phyloP scores from a whole-genome alignment of 148 eudicot species.

The Heliamphora exappendiculata region DNA sequence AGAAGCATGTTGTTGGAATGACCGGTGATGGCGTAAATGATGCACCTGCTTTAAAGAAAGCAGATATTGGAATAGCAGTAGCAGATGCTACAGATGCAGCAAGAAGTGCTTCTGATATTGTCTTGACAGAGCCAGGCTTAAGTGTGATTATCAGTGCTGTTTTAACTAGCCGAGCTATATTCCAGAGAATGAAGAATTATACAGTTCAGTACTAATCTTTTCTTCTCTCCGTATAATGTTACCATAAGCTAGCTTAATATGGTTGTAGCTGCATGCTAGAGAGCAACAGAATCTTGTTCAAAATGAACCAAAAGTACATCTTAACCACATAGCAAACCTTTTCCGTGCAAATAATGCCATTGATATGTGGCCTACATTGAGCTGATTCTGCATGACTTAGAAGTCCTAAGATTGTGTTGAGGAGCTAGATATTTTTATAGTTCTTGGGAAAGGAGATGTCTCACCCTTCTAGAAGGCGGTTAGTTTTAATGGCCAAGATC shows the following conservation, averaged over 20 bases:
- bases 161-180: slow-evolving; percentile 69
- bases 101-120: slow-evolving; percentile 63
- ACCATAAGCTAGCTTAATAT: neutral
- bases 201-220: slow-evolving; percentile 30
- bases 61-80: slow-evolving; percentile 75
- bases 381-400: neutral
- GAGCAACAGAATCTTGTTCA: neutral
- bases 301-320: slow-evolving; percentile 2
- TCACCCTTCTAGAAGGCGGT: too few species aligned
- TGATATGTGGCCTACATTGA: neutral
- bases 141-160: slow-evolving; percentile 67
- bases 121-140: slow-evolving; percentile 72
- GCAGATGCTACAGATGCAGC: slow-evolving; percentile 78
- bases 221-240: neutral
- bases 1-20: slow-evolving; percentile 66
- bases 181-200: slow-evolving; percentile 74
- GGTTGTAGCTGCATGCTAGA: neutral
- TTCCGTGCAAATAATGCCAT: neutral
- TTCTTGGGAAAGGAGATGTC: neutral
- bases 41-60: slow-evolving; percentile 77
- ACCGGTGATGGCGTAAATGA: slow-evolving; percentile 77
- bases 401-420: neutral
- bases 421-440: neutral
- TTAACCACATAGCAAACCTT: neutral
- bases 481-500: neutral